Evolutionary conservation across 176 grass and related monocot species (phyloP).

Genomic region (Thalia dealbata): DNA sequence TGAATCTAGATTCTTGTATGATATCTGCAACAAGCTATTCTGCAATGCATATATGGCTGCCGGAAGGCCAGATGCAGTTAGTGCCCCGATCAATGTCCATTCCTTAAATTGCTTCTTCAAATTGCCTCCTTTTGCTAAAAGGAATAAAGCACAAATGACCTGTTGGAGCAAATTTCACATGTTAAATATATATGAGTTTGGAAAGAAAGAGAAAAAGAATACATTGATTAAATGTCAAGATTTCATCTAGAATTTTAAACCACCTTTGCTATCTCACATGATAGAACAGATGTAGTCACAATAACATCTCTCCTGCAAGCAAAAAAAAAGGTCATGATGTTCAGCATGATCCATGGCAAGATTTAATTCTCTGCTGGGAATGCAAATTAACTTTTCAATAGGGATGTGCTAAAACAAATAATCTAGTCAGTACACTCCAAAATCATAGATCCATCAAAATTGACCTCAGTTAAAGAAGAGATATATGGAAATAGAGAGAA

Average conservation of each 20-base stretch:
- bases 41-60: constrained; percentile 94
- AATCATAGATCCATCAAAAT: neutral
- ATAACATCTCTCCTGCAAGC: constrained; percentile 73
- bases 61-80: constrained; percentile 84
- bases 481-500: neutral
- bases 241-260: neutral
- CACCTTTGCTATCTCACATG: constrained; percentile 81
- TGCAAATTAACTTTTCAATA: neutral
- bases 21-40: constrained; percentile 91
- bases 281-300: constrained; percentile 80
- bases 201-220: neutral
- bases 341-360: neutral
- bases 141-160: constrained; percentile 70
- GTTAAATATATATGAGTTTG: neutral
- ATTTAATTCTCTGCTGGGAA: neutral
- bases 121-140: constrained; percentile 56
- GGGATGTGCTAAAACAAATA: neutral
- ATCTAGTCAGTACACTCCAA: neutral
- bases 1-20: constrained; percentile 98
- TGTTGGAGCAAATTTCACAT: constrained; percentile 12
- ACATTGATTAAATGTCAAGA: neutral
- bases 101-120: constrained; percentile 50
- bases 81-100: constrained; percentile 63
- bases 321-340: neutral
- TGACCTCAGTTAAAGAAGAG: too few relatives aligned